Conservation (phyloP, 805 yeast species). For the Zygosaccharomyces pseudorouxii region DNA sequence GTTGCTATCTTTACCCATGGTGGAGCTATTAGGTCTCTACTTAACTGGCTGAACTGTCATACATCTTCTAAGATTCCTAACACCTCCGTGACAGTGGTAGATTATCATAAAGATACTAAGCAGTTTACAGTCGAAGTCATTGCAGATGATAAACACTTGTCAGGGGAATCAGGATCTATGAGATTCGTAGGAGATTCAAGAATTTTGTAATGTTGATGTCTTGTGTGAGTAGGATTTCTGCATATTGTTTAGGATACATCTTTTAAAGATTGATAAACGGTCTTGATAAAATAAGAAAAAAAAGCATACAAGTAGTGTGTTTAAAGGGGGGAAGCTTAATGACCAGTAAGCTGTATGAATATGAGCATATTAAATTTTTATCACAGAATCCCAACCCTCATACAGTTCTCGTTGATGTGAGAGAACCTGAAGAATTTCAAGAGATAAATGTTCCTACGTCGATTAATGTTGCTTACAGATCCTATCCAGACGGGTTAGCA, state of each 20-base stretch:
- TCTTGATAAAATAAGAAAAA: not conserved
- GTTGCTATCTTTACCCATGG: conserved; percentile 72
- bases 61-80: conserved; percentile 49
- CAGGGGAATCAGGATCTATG: conserved; percentile 36
- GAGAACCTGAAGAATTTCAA: conserved; percentile 73
- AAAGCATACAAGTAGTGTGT: not conserved
- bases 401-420: conserved; percentile 66
- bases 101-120: conserved; percentile 41
- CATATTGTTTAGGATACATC: not conserved
- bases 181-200: conserved; percentile 4
- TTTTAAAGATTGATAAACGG: not conserved
- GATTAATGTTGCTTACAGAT: conserved; percentile 74
- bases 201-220: not conserved
- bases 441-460: conserved; percentile 79
- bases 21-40: conserved; percentile 64
- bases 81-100: conserved; percentile 68
- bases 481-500: conserved; percentile 81
- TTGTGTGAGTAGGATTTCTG: not conserved
- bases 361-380: conserved; percentile 48
- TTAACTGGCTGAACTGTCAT: conserved; percentile 45
- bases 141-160: conserved; percentile 68
- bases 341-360: conserved; percentile 37
- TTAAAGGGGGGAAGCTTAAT: not conserved
- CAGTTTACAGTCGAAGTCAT: conserved; percentile 47
- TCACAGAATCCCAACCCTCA: conserved; percentile 40